Conservation (phyloP, 2,329 filamentous ascomycete genomes). For the Pyricularia sp. region DNA sequence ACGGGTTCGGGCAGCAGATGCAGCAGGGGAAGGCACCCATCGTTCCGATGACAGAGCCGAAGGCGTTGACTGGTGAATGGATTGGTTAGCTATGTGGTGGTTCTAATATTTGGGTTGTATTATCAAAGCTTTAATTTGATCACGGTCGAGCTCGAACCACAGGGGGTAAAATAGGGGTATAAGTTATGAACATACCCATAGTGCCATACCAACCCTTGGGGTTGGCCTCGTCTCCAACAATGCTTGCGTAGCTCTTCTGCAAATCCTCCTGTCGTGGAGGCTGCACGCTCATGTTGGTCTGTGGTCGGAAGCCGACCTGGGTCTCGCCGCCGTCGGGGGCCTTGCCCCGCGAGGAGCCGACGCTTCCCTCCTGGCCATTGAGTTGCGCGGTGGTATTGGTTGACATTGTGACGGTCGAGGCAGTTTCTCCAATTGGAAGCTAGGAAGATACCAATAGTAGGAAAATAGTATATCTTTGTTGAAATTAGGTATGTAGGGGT, state of each 20-base stretch:
- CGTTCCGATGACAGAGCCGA: constrained; percentile 69
- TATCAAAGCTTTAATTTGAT: too few relatives aligned
- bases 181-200: constrained; percentile 54
- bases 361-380: not conserved
- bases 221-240: constrained; percentile 55
- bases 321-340: constrained; percentile 1
- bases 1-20: constrained; percentile 87
- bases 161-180: not conserved
- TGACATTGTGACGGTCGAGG: not conserved
- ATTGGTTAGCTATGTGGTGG: not conserved
- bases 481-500: too few relatives aligned
- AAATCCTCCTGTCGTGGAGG: constrained; percentile 76
- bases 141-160: too few relatives aligned
- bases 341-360: constrained; percentile 9
- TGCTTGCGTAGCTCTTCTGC: constrained; percentile 67
- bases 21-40: constrained; percentile 87
- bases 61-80: constrained; percentile 23
- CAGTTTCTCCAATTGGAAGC: too few relatives aligned
- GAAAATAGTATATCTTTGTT: too few relatives aligned
- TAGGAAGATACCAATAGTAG: too few relatives aligned
- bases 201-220: constrained; percentile 81
- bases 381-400: not conserved
- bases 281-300: constrained; percentile 58
- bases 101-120: not conserved
- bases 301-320: constrained; percentile 34